These are phyloP conservation scores for Cyclospora cayetanensis DNA, from an alignment of 169 alveolate genomes.

Conservation along the genomic window DNA sequence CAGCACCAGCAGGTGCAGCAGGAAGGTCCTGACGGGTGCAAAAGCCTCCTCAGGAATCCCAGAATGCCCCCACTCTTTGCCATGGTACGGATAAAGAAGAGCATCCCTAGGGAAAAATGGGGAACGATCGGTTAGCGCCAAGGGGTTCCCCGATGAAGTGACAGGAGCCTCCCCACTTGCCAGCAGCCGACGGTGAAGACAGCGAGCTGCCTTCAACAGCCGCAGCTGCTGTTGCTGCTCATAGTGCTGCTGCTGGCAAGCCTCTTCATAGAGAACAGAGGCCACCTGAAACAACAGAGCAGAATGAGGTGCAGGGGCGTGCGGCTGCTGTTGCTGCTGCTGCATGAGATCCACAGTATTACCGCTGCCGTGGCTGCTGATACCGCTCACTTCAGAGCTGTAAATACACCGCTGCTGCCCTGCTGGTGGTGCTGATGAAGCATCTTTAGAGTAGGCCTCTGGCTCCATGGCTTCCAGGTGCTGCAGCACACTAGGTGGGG, in stretches of 20 bases:
- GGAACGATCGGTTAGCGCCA: background rate
- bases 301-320: background rate
- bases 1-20: conserved; percentile 26
- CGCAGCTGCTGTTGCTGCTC: conserved; percentile 25
- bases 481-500: background rate
- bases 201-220: background rate
- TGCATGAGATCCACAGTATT: no score
- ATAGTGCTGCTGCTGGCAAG: conserved; percentile 23
- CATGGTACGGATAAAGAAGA: background rate
- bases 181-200: background rate
- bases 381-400: background rate
- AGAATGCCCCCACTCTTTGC: conserved; percentile 3
- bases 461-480: background rate
- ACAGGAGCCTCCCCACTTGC: background rate
- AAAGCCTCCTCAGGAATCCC: background rate
- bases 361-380: conserved; percentile 16
- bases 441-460: background rate
- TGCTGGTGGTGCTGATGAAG: background rate
- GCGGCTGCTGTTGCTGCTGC: conserved; percentile 48
- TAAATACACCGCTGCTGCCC: background rate
- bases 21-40: background rate
- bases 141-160: background rate
- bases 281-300: background rate
- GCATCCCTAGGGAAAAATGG: background rate
- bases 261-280: background rate